These are phyloP conservation scores for Vanrija pseudolonga DNA, from an alignment of 1,284 basidiomycete species.

Conservation along the genomic window DNA sequence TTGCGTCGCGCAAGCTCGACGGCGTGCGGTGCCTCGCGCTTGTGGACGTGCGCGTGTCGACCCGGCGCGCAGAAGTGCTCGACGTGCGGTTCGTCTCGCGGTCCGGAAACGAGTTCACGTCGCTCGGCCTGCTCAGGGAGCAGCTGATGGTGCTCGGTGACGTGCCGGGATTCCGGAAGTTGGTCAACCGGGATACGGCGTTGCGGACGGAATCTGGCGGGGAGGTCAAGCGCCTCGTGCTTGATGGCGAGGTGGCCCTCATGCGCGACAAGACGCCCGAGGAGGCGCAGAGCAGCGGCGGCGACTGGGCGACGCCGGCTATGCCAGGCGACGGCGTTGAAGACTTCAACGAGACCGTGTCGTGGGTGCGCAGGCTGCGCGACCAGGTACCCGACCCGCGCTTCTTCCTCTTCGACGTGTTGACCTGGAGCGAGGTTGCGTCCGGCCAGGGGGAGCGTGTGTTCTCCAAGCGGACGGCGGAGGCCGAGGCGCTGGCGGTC, in stretches of 20 bases:
- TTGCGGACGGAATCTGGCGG: slow-evolving; percentile 1
- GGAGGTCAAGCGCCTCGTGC: slow-evolving; percentile 35
- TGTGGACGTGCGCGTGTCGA: slow-evolving; percentile 27
- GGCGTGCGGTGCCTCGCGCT: slow-evolving; percentile 39
- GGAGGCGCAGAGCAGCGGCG: neutral
- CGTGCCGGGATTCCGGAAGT: slow-evolving; percentile 14
- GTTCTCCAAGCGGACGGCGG: slow-evolving; percentile 26
- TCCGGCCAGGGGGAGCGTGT: slow-evolving; percentile 4
- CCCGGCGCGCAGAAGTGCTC: slow-evolving; percentile 5
- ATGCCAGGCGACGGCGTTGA: slow-evolving; percentile 34
- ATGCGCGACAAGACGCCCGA: slow-evolving; percentile 14
- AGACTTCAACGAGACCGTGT: slow-evolving; percentile 40
- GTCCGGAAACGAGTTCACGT: slow-evolving; percentile 33
- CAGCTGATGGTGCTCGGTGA: slow-evolving; percentile 19
- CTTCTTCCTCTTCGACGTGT: slow-evolving; percentile 41
- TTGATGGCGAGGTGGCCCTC: slow-evolving; percentile 47
- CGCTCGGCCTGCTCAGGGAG: slow-evolving; percentile 24
- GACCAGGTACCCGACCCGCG: slow-evolving; percentile 9
- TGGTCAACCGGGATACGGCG: slow-evolving; percentile 16
- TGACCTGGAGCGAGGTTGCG: slow-evolving; percentile 30
- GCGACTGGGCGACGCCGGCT: slow-evolving; percentile 5
- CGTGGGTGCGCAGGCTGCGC: slow-evolving; percentile 10
- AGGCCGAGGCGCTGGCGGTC: slow-evolving; percentile 1
- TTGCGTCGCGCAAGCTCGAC: slow-evolving; percentile 45
- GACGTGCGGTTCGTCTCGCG: slow-evolving; percentile 30